Conservation (phyloP, 192 early-diverging fungal genomes). For the Martensiomyces pterosporus region DNA sequence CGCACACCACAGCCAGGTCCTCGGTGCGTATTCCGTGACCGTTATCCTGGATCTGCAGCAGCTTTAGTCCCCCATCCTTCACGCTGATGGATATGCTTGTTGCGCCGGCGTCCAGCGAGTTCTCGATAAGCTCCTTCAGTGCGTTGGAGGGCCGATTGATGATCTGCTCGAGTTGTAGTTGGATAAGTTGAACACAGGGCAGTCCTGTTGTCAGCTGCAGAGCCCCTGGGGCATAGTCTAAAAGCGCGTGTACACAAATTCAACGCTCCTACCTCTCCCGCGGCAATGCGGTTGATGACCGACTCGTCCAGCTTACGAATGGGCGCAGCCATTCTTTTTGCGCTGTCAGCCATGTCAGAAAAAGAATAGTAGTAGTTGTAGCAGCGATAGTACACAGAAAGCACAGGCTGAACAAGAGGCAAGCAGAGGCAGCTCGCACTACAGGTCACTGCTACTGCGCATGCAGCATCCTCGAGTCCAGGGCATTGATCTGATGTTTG, state of each 20-base stretch:
- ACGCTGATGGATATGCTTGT: slow-evolving; percentile 76
- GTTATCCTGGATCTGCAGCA: slow-evolving; percentile 94
- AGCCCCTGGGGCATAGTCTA: too few species aligned
- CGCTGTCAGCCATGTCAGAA: neutral
- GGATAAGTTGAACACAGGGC: too few species aligned
- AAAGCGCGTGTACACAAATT: neutral
- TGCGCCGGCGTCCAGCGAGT: slow-evolving; percentile 90
- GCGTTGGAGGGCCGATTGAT: slow-evolving; percentile 95
- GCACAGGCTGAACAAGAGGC: neutral
- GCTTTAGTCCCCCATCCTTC: slow-evolving; percentile 91
- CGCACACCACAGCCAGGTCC: slow-evolving; percentile 88
- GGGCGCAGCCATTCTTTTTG: slow-evolving; percentile 29
- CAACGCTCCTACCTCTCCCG: slow-evolving; percentile 70
- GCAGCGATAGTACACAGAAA: too few species aligned
- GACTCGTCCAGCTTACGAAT: slow-evolving; percentile 80
- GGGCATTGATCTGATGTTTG: too few species aligned
- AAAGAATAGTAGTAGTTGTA: too few species aligned
- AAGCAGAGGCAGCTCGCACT: neutral
- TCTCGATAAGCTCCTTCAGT: slow-evolving; percentile 95
- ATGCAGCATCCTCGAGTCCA: too few species aligned
- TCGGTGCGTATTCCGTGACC: slow-evolving; percentile 89
- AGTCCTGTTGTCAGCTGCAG: too few species aligned
- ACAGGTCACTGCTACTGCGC: too few species aligned
- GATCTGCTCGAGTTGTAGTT: slow-evolving; percentile 54
- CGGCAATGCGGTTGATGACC: slow-evolving; percentile 95